Conservation (phyloP, 306 rosid genomes). For the Trifolium fragiferum region DNA sequence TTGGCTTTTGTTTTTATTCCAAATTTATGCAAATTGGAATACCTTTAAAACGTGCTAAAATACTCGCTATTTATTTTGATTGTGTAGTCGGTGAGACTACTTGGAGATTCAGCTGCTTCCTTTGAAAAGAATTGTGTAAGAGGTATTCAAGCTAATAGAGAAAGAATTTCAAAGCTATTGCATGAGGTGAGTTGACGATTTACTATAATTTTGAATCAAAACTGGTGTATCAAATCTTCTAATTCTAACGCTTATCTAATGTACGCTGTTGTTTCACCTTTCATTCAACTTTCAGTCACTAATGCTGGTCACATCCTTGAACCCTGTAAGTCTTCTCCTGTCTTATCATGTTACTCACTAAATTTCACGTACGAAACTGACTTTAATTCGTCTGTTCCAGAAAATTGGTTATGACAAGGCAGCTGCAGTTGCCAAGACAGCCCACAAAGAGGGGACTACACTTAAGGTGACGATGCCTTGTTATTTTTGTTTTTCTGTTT, state of each 20-base stretch:
- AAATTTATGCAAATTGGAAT: slow-evolving; percentile 27
- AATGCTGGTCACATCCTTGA: slow-evolving; percentile 94
- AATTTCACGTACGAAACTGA: slow-evolving; percentile 28
- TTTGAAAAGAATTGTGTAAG: slow-evolving; percentile 95
- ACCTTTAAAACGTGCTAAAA: slow-evolving; percentile 18
- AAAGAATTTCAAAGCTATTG: slow-evolving; percentile 88
- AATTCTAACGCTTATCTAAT: slow-evolving; percentile 48
- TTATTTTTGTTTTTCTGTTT: slow-evolving; percentile 22
- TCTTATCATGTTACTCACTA: slow-evolving; percentile 25
- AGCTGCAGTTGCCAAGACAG: slow-evolving; percentile 95
- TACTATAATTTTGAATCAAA: slow-evolving; percentile 4
- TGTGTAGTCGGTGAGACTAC: slow-evolving; percentile 85
- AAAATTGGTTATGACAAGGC: slow-evolving; percentile 99
- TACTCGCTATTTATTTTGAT: slow-evolving; percentile 7
- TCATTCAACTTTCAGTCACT: slow-evolving; percentile 71
- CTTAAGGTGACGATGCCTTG: slow-evolving; percentile 69
- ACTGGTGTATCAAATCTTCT: slow-evolving; percentile 21
- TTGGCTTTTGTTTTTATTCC: slow-evolving; percentile 34
- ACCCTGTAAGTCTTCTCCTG: slow-evolving; percentile 73
- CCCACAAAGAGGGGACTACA: slow-evolving; percentile 94
- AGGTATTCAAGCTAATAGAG: slow-evolving; percentile 93
- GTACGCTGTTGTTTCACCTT: slow-evolving; percentile 40
- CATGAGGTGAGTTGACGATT: slow-evolving; percentile 73
- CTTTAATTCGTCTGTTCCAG: slow-evolving; percentile 53
- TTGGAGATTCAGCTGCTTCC: slow-evolving; percentile 94